Base-by-base conservation (phyloP, 345 rosid genomes). In the Corchorus olitorius region DNA sequence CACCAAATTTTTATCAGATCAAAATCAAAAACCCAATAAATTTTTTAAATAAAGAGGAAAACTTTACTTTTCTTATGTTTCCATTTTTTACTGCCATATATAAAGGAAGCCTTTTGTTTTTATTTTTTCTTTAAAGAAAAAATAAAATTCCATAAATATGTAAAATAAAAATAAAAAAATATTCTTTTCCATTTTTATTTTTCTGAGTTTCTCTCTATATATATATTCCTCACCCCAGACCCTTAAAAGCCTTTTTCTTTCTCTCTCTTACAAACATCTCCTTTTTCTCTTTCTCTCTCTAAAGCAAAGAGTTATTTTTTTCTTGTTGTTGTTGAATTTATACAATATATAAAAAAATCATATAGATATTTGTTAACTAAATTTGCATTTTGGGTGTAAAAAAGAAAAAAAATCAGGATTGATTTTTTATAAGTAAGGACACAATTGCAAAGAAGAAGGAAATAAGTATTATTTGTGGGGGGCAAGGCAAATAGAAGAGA, bases 401-500 rank as follows among this genome's bases (percentile, higher is more conserved):
- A 70, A 48, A 41, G 33, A 12, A 35, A 15, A 53, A 64, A 4
- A 33, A 14, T 2, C 12, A 5, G 33, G 50, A n/a, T 68, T 68
- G 33, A 49, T 19, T 48, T 68, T 46, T 46, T 68, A 33, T 68
- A 48, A 68, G 13, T 14, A 68, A 68, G 41, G 54, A 79, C 74
- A 72, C 62, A 81, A 79, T 79, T 80, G 81, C 74, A 72, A 65
- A 72, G 46, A 72, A 27, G 27, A 27, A 27, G 27, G 60, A 68
- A 74, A 66, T 59, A 75, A 76, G 63, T 75, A 73, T 73, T 58
- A n/a, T 20, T 72, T 67, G 68, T 58, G 55, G 87, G 41, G 85
- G 85, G 87, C 86, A 79, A 80, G 86, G 87, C 84, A 76, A 77
- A 80, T 48, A 35, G 53, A 78, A 77, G 86, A 86, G 87, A 55